Conservation (phyloP, 164 flowering plant species). For the Sextonia rubra region DNA sequence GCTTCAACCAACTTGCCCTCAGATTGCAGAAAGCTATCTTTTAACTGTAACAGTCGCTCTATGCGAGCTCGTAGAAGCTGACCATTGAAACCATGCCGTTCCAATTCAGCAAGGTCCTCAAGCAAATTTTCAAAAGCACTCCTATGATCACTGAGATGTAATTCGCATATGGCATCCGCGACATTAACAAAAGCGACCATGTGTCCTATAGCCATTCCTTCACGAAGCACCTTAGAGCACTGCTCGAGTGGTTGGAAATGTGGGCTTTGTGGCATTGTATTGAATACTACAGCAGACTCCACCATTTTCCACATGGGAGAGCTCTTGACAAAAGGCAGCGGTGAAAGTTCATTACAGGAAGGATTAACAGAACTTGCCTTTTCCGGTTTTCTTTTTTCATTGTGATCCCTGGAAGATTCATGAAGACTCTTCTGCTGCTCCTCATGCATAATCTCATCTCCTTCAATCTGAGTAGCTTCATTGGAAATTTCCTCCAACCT, state of each 20-base stretch:
- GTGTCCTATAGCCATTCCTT: slow-evolving; percentile 9
- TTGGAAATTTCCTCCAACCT: neutral
- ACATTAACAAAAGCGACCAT: slow-evolving; percentile 8
- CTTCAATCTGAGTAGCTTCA: neutral
- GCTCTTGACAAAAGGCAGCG: slow-evolving; percentile 2
- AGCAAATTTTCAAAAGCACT: neutral
- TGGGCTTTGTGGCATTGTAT: neutral
- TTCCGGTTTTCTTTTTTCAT: neutral
- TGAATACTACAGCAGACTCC: neutral
- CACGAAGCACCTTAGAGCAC: neutral
- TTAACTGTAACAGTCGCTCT: neutral
- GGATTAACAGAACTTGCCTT: neutral
- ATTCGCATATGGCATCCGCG: neutral
- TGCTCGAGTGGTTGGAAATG: slow-evolving; percentile 6
- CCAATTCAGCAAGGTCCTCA: slow-evolving; percentile 2
- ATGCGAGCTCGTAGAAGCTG: neutral
- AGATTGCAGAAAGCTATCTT: neutral
- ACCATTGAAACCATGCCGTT: neutral
- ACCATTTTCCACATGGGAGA: slow-evolving; percentile 2
- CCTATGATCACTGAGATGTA: neutral
- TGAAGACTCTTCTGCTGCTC: neutral
- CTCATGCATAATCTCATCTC: neutral
- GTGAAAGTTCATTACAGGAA: neutral
- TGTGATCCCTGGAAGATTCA: neutral
- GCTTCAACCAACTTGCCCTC: neutral